A percentile compares a stretch with the other conserved stretches of the same genome.
Conservation (phyloP, 1,284 basidiomycete species). For the Ustilago vetiveriae region DNA sequence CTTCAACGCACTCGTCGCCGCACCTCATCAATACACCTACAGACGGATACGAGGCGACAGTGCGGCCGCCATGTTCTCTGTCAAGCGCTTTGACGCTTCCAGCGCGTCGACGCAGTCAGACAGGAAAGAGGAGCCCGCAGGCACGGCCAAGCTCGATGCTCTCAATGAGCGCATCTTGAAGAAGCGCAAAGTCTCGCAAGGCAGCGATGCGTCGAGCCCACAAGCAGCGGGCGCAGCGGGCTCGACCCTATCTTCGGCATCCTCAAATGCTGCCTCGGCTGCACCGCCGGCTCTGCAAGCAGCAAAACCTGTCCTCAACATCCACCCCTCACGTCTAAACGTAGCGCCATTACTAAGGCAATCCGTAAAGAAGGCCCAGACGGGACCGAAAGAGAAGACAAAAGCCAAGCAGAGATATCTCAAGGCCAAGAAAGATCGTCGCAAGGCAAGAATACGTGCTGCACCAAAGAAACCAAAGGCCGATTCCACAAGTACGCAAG, state of each 20-base stretch:
- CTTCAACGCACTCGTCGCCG: no score
- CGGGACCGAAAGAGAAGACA: conserved; percentile 52
- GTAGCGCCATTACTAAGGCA: conserved; percentile 41
- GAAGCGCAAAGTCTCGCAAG: conserved; percentile 34
- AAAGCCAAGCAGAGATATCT: conserved; percentile 64
- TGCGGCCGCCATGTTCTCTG: conserved; percentile 37
- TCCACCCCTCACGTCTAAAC: conserved; percentile 57
- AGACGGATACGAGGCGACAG: neutral
- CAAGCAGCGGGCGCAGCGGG: neutral
- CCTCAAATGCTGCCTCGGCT: neutral
- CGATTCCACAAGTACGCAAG: conserved; percentile 12
- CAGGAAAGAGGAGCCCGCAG: conserved; percentile 7
- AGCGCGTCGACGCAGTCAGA: conserved; percentile 7
- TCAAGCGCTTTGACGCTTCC: conserved; percentile 54
- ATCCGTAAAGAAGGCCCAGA: conserved; percentile 40
- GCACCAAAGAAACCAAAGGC: conserved; percentile 50
- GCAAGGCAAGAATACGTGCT: conserved; percentile 53
- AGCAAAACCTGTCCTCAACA: conserved; percentile 28
- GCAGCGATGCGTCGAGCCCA: conserved; percentile 3
- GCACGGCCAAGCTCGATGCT: conserved; percentile 44
- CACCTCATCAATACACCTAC: no score
- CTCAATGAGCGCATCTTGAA: conserved; percentile 48
- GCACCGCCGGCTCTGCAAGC: conserved; percentile 9
- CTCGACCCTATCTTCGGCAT: neutral
- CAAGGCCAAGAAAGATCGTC: conserved; percentile 60